Evolutionary conservation across 805 yeast genomes (phyloP), one percentile per base, ranked within the genome.

Genomic region (Starmerella sirachaensis): DNA sequence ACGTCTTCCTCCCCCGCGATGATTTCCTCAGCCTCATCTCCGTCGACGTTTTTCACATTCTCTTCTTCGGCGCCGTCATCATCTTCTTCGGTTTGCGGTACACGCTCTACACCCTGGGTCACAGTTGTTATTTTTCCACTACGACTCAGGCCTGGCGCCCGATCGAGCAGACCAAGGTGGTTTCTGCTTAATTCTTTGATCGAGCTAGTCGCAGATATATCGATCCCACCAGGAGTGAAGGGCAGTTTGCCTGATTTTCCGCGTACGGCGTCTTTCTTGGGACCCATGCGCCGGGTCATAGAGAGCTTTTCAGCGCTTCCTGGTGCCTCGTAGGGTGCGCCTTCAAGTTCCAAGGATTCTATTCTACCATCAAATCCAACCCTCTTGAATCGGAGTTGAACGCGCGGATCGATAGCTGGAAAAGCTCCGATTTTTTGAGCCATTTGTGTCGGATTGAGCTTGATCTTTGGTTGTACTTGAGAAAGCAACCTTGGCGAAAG

Each of bases 191-290:
- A 28, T 66, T 48, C 49, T 4, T 39, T 40, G 9, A 50, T 43
- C 5, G 49, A 47, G 4, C 56, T 46, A 13, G 51, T 50, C 9
- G 47, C 54, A 12, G n/a, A 32, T 47, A 60, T 51, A 3, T 60
- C 60, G n/a, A 72, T 48, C 2, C 97, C 96, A 47, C 98, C 97
- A 0, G 98, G 98, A 41, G 78, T 76, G 54, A 91, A 91, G 0
- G 98, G 98, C 51, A 88, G 60, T 50, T 70, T 80, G 14, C 74
- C 69, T 0, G 93, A 67, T 3, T 74, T 65, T 0, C 97, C 97
- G 32, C 67, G 63, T 3, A 83, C 60, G 2, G 76, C 63, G 28
- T 74, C 78, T n/a, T 63, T 63, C 46, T 72, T 72, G 6, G 78
- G 66, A 12, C 76, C 73, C 45, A 74, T 70, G 37, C 75, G 70